A percentile compares a stretch with the other conserved stretches of the same genome.
phyloP scores from a whole-genome alignment of 1,139 yeast genomes.

The Lodderomyces elongisporus region DNA sequence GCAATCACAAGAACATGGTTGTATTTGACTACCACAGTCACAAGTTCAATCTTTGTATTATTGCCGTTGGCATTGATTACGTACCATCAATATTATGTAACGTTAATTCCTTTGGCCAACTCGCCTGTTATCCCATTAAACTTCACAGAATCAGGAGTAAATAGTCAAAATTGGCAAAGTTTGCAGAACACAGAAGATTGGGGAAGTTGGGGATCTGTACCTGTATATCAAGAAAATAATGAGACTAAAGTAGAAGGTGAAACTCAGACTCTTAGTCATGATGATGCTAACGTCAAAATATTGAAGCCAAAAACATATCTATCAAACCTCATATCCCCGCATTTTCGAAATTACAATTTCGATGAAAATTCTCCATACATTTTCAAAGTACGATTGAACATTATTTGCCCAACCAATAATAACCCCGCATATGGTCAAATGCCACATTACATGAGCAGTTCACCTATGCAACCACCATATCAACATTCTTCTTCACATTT shows the following conservation, averaged over 20 bases:
- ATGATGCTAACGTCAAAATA: background rate
- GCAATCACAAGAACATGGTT: slow-evolving; percentile 16
- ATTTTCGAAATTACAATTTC: slow-evolving; percentile 5
- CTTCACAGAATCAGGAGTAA: too few relatives aligned
- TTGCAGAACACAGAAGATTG: too few relatives aligned
- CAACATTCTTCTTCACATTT: background rate
- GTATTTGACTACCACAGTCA: slow-evolving; percentile 15
- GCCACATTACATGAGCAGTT: too few relatives aligned
- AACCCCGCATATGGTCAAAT: background rate
- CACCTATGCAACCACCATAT: background rate
- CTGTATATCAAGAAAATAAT: too few relatives aligned
- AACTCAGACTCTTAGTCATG: background rate
- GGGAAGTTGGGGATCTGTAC: too few relatives aligned
- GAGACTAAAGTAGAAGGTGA: background rate
- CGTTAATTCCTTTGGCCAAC: slow-evolving; percentile 19
- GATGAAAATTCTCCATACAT: slow-evolving; percentile 10
- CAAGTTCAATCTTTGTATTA: slow-evolving; percentile 17
- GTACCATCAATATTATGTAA: slow-evolving; percentile 22
- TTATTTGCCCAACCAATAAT: background rate
- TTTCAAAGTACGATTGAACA: slow-evolving; percentile 7
- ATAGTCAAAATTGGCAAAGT: too few relatives aligned
- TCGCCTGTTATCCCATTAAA: slow-evolving; percentile 11
- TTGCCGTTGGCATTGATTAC: slow-evolving; percentile 24
- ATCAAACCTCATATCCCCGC: slow-evolving; percentile 5
- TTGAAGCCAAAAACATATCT: background rate